These are phyloP conservation scores for Discostella stelligera DNA, from an alignment of 352 stramenopile genomes.

Conservation along the genomic window DNA sequence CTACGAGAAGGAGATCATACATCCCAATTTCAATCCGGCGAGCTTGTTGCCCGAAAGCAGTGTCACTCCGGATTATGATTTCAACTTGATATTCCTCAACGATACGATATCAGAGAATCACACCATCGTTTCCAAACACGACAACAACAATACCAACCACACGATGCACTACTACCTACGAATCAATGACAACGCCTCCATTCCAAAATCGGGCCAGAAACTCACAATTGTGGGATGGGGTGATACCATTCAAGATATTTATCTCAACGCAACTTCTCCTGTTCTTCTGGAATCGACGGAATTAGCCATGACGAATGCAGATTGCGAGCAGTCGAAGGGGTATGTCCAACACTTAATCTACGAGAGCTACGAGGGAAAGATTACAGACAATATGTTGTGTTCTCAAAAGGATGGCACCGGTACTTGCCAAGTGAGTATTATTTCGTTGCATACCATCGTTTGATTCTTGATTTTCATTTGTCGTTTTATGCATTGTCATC, in stretches of 20 bases:
- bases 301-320: conserved; percentile 25
- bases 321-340: conserved; percentile 18
- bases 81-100: conserved; percentile 25
- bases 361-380: conserved; percentile 12
- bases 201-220: neutral
- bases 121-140: neutral
- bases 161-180: too few relatives aligned
- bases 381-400: conserved; percentile 49
- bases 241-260: conserved; percentile 15
- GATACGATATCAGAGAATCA: neutral
- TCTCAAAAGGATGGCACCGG: conserved; percentile 23
- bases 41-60: neutral
- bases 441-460: too few relatives aligned
- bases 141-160: too few relatives aligned
- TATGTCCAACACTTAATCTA: conserved; percentile 15
- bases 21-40: conserved; percentile 22
- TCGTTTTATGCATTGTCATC: too few relatives aligned
- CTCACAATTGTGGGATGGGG: conserved; percentile 43
- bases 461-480: neutral
- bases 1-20: conserved; percentile 15
- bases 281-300: conserved; percentile 29
- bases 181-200: conserved; percentile 24
- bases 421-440: conserved; percentile 30
- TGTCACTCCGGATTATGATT: conserved; percentile 25
- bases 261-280: neutral